Conservation (phyloP, 257 asterid species). For the Pogostemon cablin region DNA sequence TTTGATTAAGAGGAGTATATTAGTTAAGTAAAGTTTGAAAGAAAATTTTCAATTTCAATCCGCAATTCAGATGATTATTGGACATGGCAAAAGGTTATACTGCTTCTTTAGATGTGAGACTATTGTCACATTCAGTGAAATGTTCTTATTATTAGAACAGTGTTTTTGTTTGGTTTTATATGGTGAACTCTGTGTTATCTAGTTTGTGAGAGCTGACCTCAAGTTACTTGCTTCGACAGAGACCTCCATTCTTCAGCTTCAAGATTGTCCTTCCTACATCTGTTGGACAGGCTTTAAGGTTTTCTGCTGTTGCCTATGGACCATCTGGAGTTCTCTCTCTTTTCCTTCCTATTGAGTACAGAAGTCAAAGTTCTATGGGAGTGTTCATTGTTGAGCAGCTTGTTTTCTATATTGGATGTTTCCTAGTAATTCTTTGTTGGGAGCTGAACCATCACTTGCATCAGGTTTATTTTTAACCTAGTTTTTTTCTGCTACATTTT, state of each 20-base stretch:
- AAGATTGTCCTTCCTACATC: conserved; percentile 83
- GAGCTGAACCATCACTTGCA: conserved; percentile 79
- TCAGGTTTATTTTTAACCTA: conserved; percentile 56
- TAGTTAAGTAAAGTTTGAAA: background rate
- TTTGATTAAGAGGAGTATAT: conserved; percentile 5
- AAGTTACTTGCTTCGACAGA: conserved; percentile 52
- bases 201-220: conserved; percentile 8
- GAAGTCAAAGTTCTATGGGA: conserved; percentile 46
- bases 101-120: conserved; percentile 9
- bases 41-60: background rate
- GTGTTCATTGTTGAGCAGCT: conserved; percentile 63
- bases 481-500: background rate
- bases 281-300: conserved; percentile 58
- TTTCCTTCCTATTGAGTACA: conserved; percentile 54
- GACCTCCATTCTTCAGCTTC: conserved; percentile 91
- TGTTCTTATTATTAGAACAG: conserved; percentile 7
- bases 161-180: conserved; percentile 14
- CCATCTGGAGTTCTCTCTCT: conserved; percentile 52
- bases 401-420: conserved; percentile 59
- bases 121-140: conserved; percentile 14
- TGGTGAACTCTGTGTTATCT: background rate
- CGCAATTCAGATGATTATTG: background rate
- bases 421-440: conserved; percentile 77
- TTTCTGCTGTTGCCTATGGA: conserved; percentile 60
- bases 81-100: conserved; percentile 8